Evolutionary conservation across 257 asterid genomes (phyloP), one percentile per base, ranked within the genome.

Genomic region (Oldenlandia corymbosa): DNA sequence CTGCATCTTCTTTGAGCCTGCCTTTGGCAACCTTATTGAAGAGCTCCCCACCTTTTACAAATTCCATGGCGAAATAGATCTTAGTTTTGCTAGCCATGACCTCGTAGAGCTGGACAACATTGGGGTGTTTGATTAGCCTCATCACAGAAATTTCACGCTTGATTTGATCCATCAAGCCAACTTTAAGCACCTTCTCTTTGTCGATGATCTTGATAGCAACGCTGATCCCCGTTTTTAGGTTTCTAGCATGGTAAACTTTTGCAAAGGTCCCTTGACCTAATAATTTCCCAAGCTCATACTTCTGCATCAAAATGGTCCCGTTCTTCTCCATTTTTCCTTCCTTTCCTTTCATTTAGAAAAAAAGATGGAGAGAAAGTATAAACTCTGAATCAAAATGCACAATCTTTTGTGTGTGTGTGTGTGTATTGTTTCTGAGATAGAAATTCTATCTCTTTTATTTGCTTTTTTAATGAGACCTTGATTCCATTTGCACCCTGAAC

Each of bases 251-350:
- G 27, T 88, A 77, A 0, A 91, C 96, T 75, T 88, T 91, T 16
- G 96, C 96, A 53, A 91, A 91, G 10, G 95, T 84, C 4, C 98
- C 98, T 41, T 88, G 90, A 9, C 98, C 98, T 9, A 92, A 74
- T 52, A 87, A 60, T 52, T 78, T 85, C 4, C 99, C 99, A 39
- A 92, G 53, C 75, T 92, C 97, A 47, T 89, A 92, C 55, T 67
- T 83, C 21, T 77, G 78, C 95, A 88, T 82, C 78, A 91, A 68
- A 26, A 88, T 77, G 21, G 68, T 70, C 28, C 90, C 94, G 62
- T 78, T 82, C 57, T 80, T 81, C 75, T 83, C 96, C 82, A 78
- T 81, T 60, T 55, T 39, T 39, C 65, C 65, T 43, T 69, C 73
- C 66, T 26, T 68, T 51, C 56, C 63, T 30, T 49, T 61, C 73